These are phyloP conservation scores for Cucurbita maxima DNA, from an alignment of 306 rosid species.

Conservation along the genomic window DNA sequence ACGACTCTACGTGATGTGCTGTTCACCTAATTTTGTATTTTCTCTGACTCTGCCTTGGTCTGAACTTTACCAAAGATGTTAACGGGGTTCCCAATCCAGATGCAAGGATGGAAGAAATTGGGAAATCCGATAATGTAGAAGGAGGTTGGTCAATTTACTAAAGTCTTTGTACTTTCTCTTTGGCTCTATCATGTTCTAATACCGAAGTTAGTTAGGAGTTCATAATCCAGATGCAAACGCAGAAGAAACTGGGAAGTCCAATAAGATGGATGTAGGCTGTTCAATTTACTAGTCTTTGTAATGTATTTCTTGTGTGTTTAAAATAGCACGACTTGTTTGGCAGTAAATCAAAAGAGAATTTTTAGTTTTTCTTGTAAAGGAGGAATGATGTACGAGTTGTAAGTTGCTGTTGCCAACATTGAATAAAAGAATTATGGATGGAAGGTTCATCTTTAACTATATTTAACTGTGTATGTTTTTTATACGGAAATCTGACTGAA, in stretches of 20 bases:
- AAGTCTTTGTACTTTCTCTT: neutral
- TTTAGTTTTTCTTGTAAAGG: neutral
- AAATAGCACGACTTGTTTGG: neutral
- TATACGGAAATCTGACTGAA: neutral
- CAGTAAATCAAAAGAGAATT: neutral
- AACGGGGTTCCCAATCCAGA: constrained; percentile 47
- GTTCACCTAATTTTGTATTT: neutral
- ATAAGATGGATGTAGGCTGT: constrained; percentile 12
- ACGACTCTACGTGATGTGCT: neutral
- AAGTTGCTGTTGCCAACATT: neutral
- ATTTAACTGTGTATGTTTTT: neutral
- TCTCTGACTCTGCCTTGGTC: constrained; percentile 12
- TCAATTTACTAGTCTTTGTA: neutral
- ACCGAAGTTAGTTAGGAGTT: constrained; percentile 55
- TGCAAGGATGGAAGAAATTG: constrained; percentile 36
- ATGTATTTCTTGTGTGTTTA: neutral
- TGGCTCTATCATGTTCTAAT: constrained; percentile 11
- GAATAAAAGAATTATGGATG: neutral
- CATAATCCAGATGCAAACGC: constrained; percentile 35
- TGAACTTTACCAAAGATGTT: neutral
- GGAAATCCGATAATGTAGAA: constrained; percentile 20
- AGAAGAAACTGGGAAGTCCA: constrained; percentile 39
- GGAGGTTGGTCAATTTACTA: neutral
- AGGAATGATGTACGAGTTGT: neutral
- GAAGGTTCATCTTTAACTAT: neutral